A percentile compares a stretch with the other conserved stretches of the same genome.
These are phyloP conservation scores for Ustilago hordei DNA, from an alignment of 1,284 basidiomycete species.

Conservation along the genomic window DNA sequence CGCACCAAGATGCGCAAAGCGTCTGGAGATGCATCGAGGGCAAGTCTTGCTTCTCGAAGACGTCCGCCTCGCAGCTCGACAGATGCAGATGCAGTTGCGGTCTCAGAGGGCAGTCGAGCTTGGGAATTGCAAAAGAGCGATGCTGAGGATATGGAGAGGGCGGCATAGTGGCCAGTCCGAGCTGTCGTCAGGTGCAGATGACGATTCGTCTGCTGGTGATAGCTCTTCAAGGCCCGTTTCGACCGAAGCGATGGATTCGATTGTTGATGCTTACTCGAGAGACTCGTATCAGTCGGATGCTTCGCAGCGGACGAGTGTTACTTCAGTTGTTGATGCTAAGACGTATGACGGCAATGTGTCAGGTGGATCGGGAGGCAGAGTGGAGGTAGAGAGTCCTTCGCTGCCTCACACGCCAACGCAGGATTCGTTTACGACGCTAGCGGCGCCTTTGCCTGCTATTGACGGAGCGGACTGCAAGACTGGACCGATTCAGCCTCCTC, in stretches of 20 bases:
- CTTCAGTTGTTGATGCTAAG: constrained; percentile 45
- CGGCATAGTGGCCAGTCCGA: constrained; percentile 56
- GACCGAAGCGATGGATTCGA: constrained; percentile 59
- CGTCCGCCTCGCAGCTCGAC: constrained; percentile 21
- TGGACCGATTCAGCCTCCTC: background rate
- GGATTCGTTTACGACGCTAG: constrained; percentile 16
- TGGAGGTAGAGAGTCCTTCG: constrained; percentile 14
- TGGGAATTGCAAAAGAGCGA: constrained; percentile 41
- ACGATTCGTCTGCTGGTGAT: constrained; percentile 41
- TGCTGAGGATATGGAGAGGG: constrained; percentile 48
- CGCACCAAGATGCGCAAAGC: constrained; percentile 95
- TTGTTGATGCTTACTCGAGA: constrained; percentile 59
- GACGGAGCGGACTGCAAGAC: constrained; percentile 2
- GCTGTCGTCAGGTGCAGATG: constrained; percentile 44
- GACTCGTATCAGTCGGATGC: constrained; percentile 60
- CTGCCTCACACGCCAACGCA: constrained; percentile 59
- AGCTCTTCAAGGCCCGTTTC: constrained; percentile 51
- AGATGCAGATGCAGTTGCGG: constrained; percentile 23
- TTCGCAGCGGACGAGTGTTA: constrained; percentile 59
- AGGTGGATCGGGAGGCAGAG: constrained; percentile 1
- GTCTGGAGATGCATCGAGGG: constrained; percentile 78
- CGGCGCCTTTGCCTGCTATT: constrained; percentile 1
- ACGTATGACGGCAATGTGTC: constrained; percentile 15
- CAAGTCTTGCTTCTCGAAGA: constrained; percentile 40
- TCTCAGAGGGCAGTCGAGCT: constrained; percentile 35